phyloP scores from a whole-genome alignment of 73 alveolate species.

The Urostyla sp. region DNA sequence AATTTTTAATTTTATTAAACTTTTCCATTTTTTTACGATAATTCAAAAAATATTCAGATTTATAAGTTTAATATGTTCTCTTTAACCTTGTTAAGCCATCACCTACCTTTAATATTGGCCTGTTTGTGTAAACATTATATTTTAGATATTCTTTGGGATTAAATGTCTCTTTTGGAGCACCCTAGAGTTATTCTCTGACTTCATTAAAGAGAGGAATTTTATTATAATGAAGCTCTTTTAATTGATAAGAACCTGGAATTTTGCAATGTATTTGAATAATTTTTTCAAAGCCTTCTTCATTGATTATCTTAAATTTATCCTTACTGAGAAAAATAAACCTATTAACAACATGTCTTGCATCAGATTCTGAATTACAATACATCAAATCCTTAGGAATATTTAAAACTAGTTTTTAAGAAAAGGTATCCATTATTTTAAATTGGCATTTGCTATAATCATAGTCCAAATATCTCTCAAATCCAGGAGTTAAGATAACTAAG shows the following conservation, averaged over 20 bases:
- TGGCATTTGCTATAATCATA: too few species aligned
- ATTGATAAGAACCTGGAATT: too few species aligned
- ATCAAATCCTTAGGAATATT: conserved; percentile 20
- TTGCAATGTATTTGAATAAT: not conserved
- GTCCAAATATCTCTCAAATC: too few species aligned
- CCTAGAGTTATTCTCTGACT: too few species aligned
- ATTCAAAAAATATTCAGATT: not conserved
- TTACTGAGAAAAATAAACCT: conserved; percentile 7
- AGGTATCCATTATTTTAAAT: too few species aligned
- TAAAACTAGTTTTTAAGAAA: too few species aligned
- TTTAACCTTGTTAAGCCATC: not conserved
- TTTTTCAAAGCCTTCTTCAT: conserved; percentile 24
- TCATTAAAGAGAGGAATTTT: conserved; percentile 28
- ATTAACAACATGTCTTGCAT: not conserved
- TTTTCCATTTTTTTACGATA: too few species aligned
- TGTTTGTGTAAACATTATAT: not conserved
- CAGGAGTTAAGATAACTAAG: too few species aligned
- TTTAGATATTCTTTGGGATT: not conserved
- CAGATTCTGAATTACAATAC: not conserved
- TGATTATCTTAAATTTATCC: not conserved
- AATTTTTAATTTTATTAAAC: too few species aligned
- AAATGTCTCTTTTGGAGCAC: not conserved
- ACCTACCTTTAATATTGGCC: too few species aligned
- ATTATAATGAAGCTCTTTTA: not conserved
- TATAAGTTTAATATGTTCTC: not conserved